Conservation (phyloP, 176 grass and related monocot genomes). For the Lolium rigidum region DNA sequence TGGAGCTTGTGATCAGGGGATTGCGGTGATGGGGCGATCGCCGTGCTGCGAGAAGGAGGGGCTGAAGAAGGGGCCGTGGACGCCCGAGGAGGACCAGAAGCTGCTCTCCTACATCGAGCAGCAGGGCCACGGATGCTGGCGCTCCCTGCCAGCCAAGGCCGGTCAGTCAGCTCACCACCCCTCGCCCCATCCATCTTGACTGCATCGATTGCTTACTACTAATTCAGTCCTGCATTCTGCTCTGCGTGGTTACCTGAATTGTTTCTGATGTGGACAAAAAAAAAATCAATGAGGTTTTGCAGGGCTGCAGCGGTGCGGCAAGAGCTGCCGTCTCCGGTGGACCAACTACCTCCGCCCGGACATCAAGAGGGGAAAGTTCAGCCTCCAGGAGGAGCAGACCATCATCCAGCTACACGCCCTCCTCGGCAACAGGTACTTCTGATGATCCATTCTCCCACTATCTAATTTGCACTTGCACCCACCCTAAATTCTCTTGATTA, state of each 20-base stretch:
- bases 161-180: conserved; percentile 25
- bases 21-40: conserved; percentile 69
- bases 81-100: conserved; percentile 96
- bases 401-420: conserved; percentile 75
- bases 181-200: background rate
- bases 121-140: conserved; percentile 82
- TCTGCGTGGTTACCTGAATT: too few species aligned
- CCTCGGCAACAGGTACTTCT: conserved; percentile 51
- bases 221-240: conserved; percentile 11
- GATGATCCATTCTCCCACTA: background rate
- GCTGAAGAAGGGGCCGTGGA: conserved; percentile 95
- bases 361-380: conserved; percentile 91
- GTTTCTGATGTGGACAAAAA: background rate
- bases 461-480: background rate
- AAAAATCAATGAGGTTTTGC: background rate
- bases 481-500: background rate
- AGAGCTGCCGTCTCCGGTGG: conserved; percentile 96
- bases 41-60: conserved; percentile 97
- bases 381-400: conserved; percentile 73
- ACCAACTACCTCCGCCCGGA: conserved; percentile 95
- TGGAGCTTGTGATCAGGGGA: background rate
- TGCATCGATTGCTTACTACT: too few species aligned
- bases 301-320: conserved; percentile 90
- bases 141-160: conserved; percentile 62
- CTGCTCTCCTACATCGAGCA: conserved; percentile 93